Evolutionary conservation across 202 grass and related monocot genomes (phyloP).

Genomic region (Panicum virgatum): DNA sequence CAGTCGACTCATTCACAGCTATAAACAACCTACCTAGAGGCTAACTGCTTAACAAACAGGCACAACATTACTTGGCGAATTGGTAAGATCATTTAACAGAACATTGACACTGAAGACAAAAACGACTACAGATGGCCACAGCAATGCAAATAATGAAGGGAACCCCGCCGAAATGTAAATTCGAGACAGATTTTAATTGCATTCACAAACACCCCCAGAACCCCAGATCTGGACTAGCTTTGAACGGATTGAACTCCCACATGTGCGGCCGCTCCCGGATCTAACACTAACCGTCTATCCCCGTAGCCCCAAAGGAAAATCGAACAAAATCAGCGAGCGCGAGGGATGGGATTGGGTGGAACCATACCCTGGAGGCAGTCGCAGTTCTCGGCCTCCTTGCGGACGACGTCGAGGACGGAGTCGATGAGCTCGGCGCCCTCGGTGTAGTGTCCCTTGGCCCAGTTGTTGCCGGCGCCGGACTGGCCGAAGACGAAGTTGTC

Average conservation of each 20-base stretch:
- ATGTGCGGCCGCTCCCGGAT: neutral
- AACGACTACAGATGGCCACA: neutral
- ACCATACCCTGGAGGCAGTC: slow-evolving; percentile 79
- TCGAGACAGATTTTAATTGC: neutral
- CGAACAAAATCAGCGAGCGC: neutral
- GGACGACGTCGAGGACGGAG: slow-evolving; percentile 83
- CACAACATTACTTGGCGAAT: neutral
- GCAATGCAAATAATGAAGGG: neutral
- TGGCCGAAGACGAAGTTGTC: slow-evolving; percentile 95
- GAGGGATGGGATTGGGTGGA: neutral
- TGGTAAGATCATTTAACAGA: neutral
- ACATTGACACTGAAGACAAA: neutral
- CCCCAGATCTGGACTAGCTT: neutral
- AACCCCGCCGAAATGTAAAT: neutral
- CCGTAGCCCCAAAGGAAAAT: neutral
- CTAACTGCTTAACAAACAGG: neutral
- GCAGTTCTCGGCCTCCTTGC: slow-evolving; percentile 97
- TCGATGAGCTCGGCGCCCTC: slow-evolving; percentile 95
- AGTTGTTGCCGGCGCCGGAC: slow-evolving; percentile 85
- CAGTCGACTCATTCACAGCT: neutral
- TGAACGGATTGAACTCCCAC: neutral
- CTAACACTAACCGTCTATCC: neutral
- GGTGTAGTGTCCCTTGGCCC: slow-evolving; percentile 90
- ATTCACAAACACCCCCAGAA: neutral
- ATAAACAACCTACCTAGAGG: neutral